Base-by-base conservation (phyloP, 225 moss, liverwort and hornwort genomes). In the Takakia lepidozioides region DNA sequence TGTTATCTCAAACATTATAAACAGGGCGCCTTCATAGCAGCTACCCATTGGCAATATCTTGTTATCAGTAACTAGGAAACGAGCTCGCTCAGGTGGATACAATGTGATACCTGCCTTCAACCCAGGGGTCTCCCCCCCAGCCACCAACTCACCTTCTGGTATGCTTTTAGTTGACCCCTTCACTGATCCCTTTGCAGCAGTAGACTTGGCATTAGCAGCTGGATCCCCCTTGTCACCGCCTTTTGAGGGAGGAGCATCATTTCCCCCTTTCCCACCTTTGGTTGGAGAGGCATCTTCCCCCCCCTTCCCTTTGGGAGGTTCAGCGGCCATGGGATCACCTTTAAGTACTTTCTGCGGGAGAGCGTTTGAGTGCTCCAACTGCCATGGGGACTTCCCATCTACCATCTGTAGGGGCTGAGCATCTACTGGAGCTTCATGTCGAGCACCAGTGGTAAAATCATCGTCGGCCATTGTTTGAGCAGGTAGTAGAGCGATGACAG, bases 31-130 rank as follows among this genome's bases (percentile, higher is more conserved):
- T 25, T 89, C 93, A 5, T 93, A 93, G 0, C 81, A 64, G 49
- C 93, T 82, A 0, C 93, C 93, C 89, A 93, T 93, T 11, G 89
- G 93, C 69, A 93, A 27, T 27, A 86, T 80, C 54, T 92, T 87
- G 65, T 92, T 92, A 29, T 82, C 82, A 3, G 84, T 84, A 16
- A 84, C 77, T 0, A 19, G 26, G 25, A 76, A 72, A 48, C 82
- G 51, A 52, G 65, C 70, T 16, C 67, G 65, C 49, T 79, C 79
- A 0, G 79, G 63, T 3, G 79, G 74, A 10, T 63, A 63, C 27
- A 74, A 18, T 7, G 63, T 38, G 24, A 64, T 45, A 7, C 62
- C 74, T 0, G 56, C 29, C 35, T 28, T 62, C 40, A 55, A 3
- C 0, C 32, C 26, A n/a, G n/a, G n/a, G n/a, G n/a, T n/a, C 70